A percentile compares a stretch with the other conserved stretches of the same genome.
Evolutionary conservation across 140 eudicot species (phyloP).

Genomic region (Stevia rebaudiana): DNA sequence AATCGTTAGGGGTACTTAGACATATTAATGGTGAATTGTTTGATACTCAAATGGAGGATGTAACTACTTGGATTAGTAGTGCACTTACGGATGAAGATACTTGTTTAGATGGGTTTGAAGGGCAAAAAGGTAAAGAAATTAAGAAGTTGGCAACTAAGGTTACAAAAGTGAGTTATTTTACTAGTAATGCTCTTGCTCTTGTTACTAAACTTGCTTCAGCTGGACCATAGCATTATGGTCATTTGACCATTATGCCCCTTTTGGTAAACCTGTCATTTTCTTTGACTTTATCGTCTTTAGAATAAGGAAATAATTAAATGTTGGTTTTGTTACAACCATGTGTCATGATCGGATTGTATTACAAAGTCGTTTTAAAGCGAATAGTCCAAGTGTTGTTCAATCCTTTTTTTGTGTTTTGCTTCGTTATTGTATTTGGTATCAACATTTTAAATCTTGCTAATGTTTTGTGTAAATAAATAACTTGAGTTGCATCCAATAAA

Average conservation of each 20-base stretch:
- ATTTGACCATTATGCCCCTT: conserved; percentile 20
- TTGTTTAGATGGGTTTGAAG: conserved; percentile 81
- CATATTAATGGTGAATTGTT: conserved; percentile 35
- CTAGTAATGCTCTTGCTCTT: conserved; percentile 90
- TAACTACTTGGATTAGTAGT: conserved; percentile 76
- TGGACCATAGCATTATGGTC: conserved; percentile 33
- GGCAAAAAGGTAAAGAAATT: conserved; percentile 28
- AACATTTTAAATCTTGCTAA: neutral
- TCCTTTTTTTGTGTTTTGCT: neutral
- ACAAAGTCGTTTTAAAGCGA: conserved; percentile 15
- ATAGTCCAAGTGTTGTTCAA: conserved; percentile 3
- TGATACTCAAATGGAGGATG: conserved; percentile 49
- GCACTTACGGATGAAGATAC: conserved; percentile 85
- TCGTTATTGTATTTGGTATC: neutral
- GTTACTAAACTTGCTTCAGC: conserved; percentile 71
- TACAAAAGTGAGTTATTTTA: conserved; percentile 38
- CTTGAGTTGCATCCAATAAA: too few species aligned
- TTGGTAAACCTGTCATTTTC: neutral
- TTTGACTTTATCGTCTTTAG: neutral
- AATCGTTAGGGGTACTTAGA: conserved; percentile 59
- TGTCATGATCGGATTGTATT: too few species aligned
- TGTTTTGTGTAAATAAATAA: neutral
- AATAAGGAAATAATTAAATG: conserved; percentile 14
- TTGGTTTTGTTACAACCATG: conserved; percentile 1
- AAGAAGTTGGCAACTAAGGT: conserved; percentile 35